Evolutionary conservation across 768 basidiomycete species (phyloP).

Genomic region (Russula abietina): DNA sequence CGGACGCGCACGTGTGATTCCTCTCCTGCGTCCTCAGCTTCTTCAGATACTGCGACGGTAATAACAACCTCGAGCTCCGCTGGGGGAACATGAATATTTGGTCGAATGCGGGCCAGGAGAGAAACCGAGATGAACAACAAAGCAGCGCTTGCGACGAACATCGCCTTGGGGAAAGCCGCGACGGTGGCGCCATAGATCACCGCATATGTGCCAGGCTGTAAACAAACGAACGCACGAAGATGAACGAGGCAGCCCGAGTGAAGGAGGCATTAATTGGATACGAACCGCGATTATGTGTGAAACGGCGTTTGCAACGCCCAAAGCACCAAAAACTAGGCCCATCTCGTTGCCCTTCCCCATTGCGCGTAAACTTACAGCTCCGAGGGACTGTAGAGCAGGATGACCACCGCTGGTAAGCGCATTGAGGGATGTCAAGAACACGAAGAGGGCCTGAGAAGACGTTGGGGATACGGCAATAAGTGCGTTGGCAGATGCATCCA

Average conservation of each 20-base stretch:
- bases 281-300: constrained; percentile 25
- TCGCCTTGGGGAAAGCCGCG: constrained; percentile 21
- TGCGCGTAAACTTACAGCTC: constrained; percentile 24
- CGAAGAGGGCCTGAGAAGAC: constrained; percentile 26
- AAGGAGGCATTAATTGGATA: background rate
- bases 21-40: background rate
- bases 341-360: constrained; percentile 25
- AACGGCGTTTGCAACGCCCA: constrained; percentile 22
- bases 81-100: constrained; percentile 19
- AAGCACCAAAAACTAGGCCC: constrained; percentile 25
- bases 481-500: constrained; percentile 24
- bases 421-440: constrained; percentile 23
- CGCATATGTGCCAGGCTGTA: constrained; percentile 25
- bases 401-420: constrained; percentile 24
- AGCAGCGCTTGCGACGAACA: constrained; percentile 21
- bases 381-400: constrained; percentile 26
- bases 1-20: background rate
- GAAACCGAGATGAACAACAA: constrained; percentile 21
- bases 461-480: constrained; percentile 23
- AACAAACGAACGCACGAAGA: background rate
- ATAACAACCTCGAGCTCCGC: constrained; percentile 6
- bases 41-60: background rate
- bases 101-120: constrained; percentile 22
- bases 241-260: background rate
- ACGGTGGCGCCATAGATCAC: constrained; percentile 22